Base-by-base conservation (phyloP, 2,329 filamentous ascomycete genomes). In the Neopestalotiopsis sp. region DNA sequence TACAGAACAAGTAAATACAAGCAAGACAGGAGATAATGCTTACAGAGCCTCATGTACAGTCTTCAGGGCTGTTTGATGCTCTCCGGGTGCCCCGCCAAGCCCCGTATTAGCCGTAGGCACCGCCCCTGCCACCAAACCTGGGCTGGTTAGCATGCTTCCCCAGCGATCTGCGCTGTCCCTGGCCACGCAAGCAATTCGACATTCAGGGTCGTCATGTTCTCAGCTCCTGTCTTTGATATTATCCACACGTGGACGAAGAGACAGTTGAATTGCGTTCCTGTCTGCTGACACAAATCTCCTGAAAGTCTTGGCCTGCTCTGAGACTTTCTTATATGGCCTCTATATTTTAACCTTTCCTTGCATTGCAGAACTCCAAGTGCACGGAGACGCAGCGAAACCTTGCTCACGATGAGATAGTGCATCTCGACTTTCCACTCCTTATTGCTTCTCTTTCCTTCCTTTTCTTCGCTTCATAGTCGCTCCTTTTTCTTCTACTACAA, bases 351-450 rank as follows among this genome's bases (percentile, higher is more conserved):
- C 28, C 30, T n/a, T 20, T 40, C 4, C 32, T 20, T 62, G 32
- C 59, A 40, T n/a, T 40, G 13, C 9, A 30, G 56, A 34, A 34
- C 28, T 30, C 28, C 59, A 17, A 20, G 59, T 17, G 59, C 30
- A 13, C 4, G 32, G 13, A 20, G 34, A 40, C 30, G 30, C 32
- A 10, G 13, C 13, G 12, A 34, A 38, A 40, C 34, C 20, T 40
- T 42, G 17, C 59, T 42, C 59, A 62, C 30, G 30, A 62, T 62
- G 59, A 62, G 59, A 62, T 62, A 62, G 59, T 62, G 59, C 59
- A 34, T 40, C 20, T 10, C 4, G 4, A 3, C 17, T 17, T 9
- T n/a, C 17, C n/a, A 17, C n/a, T 62, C 59, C 14, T 12, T 20
- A 5, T 62, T 5, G 17, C 28, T 56, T 56, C 49, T 14, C 12